Base-by-base conservation (phyloP, 2,329 filamentous ascomycete species). In the Monosporascus sp. region DNA sequence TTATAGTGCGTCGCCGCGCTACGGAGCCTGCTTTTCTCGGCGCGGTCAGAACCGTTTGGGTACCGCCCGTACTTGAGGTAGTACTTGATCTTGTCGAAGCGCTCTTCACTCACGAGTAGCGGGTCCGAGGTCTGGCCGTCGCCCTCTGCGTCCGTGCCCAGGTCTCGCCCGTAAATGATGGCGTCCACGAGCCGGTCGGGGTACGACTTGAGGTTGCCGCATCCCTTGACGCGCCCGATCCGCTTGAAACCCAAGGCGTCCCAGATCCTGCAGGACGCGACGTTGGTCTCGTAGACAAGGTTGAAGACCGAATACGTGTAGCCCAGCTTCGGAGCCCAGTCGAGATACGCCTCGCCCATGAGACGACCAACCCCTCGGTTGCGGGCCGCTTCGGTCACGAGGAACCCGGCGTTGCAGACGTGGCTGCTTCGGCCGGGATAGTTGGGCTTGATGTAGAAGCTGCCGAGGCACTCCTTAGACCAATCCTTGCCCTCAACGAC, bases 81-180 rank as follows among this genome's bases (percentile, higher is more conserved):
- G 78, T 89, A 97, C 67, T 92, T 88, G 70, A 97, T 97, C 79
- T 97, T 97, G 78, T 97, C 93, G 78, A 97, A 97, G 63, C 94
- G 89, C 75, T 97, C 92, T 77, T 97, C 92, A 71, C 88, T 92
- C 64, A 93, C 87, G 69, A 89, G 86, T 70, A 94, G 89, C 68
- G 94, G 90, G 63, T 81, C 82, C 20, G 43, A 46, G 22, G 26
- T 46, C 43, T 46, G 43, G 66, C 67, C 72, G 57, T 74, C 78
- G 46, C 68, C 68, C 55, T 63, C 66, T 60, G 66, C 65, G 55
- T 69, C 69, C 46, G 68, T 68, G 17, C 73, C 74, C 56, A 84
- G 74, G 63, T 86, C 84, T 51, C 83, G 79, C 37, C 91, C 91
- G 72, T 88, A 90, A 57, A 90, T 89, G 69, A 90, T 89, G 65